Evolutionary conservation across 2,329 filamentous ascomycete genomes (phyloP), one percentile per base, ranked within the genome.

Genomic region (Cladosporium sphaerospermum): DNA sequence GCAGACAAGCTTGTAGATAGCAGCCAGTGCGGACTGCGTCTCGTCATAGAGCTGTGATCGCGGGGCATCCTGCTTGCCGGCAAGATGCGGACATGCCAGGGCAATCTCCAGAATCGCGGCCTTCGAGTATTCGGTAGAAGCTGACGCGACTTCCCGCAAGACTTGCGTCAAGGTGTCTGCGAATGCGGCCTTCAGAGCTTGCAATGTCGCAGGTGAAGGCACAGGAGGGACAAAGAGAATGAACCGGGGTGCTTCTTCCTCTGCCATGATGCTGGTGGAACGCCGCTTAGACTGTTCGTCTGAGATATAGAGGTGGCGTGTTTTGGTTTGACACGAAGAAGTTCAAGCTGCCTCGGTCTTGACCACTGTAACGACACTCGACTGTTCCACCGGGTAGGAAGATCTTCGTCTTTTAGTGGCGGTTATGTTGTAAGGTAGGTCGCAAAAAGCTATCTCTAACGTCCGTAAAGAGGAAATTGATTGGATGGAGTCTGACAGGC

Each of bases 1-100:
- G 33, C 85, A 85, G 53, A 93, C 75, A 46, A 96, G 78, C 62
- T 84, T 83, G 75, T 97, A 97, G 19, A 95, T 67, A 23, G 81
- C 80, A 2, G 87, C 86, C 18, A 96, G 72, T 4, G 92, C 75
- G n/a, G 78, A 76, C 69, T 96, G 89, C 0, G 84, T 79, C n/a
- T 78, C 71, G 33, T 76, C 66, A 78, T 90, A 95, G 14, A 80
- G 73, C 43, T 80, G 72, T 19, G 78, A 74, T 61, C 79, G 77
- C 43, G 79, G 75, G 31, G 71, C 69, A 18, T 72, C 70, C 19
- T 74, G 72, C 48, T 32, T 71, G 71, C 16, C 79, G 77, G 44
- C 71, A 10, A 90, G 75, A 48, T 85, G 74, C 2, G 84, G 81
- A 45, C 80, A 79, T 2, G 80, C 78, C 36, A 95, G 68, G 2